phyloP scores from a whole-genome alignment of 2,329 filamentous ascomycete genomes.

The Monilinia vaccinii-corymbosi region DNA sequence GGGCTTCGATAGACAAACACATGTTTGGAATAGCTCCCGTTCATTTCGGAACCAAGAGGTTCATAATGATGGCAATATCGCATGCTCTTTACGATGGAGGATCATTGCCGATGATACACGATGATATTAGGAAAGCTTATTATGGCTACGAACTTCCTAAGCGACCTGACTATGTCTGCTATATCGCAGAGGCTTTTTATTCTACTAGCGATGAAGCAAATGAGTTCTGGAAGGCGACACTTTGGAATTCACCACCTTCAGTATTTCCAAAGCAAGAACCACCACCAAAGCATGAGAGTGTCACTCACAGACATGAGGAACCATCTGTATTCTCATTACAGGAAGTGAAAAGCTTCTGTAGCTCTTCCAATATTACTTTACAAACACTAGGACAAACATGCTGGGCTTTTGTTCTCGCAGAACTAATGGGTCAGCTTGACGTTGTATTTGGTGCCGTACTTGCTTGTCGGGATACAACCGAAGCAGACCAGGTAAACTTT shows the following conservation, averaged over 20 bases:
- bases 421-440: slow-evolving; percentile 55
- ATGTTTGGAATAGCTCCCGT: slow-evolving; percentile 40
- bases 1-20: slow-evolving; percentile 30
- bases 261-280: slow-evolving; percentile 31
- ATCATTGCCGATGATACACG: slow-evolving; percentile 67
- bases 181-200: slow-evolving; percentile 40
- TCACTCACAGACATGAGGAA: slow-evolving; percentile 36
- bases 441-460: slow-evolving; percentile 76
- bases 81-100: slow-evolving; percentile 88
- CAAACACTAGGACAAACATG: slow-evolving; percentile 70
- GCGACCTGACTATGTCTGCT: slow-evolving; percentile 41
- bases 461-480: slow-evolving; percentile 71
- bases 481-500: slow-evolving; percentile 61
- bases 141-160: slow-evolving; percentile 29
- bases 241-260: slow-evolving; percentile 42
- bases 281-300: slow-evolving; percentile 4
- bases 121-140: slow-evolving; percentile 61
- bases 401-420: slow-evolving; percentile 64
- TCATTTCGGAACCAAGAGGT: slow-evolving; percentile 30
- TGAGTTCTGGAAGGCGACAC: slow-evolving; percentile 63
- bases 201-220: slow-evolving; percentile 36
- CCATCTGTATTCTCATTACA: slow-evolving; percentile 35
- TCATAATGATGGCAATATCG: slow-evolving; percentile 60
- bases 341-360: slow-evolving; percentile 52
- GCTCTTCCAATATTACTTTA: slow-evolving; percentile 54